These are phyloP conservation scores for Yamadazyma nakazawae DNA, from an alignment of 805 yeast species.

Conservation along the genomic window DNA sequence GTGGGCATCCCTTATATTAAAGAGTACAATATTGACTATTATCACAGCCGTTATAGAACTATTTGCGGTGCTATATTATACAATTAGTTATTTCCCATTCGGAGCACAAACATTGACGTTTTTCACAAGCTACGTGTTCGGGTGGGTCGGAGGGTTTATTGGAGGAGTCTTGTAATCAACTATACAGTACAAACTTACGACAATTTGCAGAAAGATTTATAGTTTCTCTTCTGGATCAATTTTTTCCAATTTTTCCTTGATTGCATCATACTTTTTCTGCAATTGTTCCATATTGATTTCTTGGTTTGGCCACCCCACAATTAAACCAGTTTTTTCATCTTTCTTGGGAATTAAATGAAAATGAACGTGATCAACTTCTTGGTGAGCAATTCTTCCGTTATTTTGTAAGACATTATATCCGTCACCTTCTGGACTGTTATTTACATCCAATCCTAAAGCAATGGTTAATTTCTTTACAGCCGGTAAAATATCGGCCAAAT, in stretches of 20 bases:
- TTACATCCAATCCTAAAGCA: constrained; percentile 61
- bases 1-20: constrained; percentile 65
- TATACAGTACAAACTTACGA: neutral
- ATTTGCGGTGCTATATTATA: constrained; percentile 84
- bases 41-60: constrained; percentile 74
- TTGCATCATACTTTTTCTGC: constrained; percentile 60
- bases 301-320: constrained; percentile 93
- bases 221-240: neutral
- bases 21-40: constrained; percentile 72
- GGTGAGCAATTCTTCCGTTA: constrained; percentile 94
- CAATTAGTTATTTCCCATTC: constrained; percentile 91
- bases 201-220: neutral
- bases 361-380: constrained; percentile 93
- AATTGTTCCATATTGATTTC: constrained; percentile 72
- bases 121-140: constrained; percentile 44
- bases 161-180: constrained; percentile 32
- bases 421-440: constrained; percentile 56
- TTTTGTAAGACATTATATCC: constrained; percentile 91
- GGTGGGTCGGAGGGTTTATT: constrained; percentile 45
- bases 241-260: constrained; percentile 29
- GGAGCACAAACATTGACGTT: constrained; percentile 74
- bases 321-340: constrained; percentile 67
- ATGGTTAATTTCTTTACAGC: constrained; percentile 81
- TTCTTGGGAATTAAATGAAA: constrained; percentile 94
- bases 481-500: constrained; percentile 81